Percentiles rank a stretch among this genome's conserved stretches.
Evolutionary conservation across 2,329 filamentous ascomycete genomes (phyloP).

Genomic region (Hymenoscyphus occultus): DNA sequence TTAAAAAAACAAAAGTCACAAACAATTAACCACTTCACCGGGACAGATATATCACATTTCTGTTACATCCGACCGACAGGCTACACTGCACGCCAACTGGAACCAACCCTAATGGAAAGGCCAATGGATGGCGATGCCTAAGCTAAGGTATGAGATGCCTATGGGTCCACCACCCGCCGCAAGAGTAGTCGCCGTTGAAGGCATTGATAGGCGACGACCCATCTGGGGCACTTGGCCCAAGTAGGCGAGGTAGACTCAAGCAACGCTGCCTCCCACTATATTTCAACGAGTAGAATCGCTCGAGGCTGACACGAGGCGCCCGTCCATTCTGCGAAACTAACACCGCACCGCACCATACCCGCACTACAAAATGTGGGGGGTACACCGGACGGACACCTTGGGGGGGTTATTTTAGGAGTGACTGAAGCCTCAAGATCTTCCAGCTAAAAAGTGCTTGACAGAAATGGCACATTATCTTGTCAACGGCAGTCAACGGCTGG

Average conservation of each 20-base stretch:
- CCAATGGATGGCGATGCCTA: not conserved
- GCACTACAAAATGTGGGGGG: not conserved
- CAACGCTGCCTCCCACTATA: not conserved
- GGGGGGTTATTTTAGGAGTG: not conserved
- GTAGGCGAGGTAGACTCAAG: not conserved
- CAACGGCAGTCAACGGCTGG: not conserved
- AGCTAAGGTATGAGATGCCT: not conserved
- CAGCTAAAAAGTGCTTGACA: not conserved
- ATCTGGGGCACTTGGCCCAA: not conserved
- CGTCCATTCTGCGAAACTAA: not conserved
- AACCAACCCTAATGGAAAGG: no score
- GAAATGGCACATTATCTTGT: constrained; percentile 1
- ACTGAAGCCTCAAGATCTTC: constrained; percentile 1
- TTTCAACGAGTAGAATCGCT: constrained; percentile 25
- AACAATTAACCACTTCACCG: not conserved
- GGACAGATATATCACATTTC: constrained; percentile 2
- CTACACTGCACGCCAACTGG: not conserved
- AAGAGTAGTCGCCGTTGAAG: not conserved
- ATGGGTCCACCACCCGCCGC: not conserved
- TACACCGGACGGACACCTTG: not conserved
- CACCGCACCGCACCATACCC: not conserved
- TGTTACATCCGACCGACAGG: not conserved
- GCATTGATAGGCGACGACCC: not conserved
- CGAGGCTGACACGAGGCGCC: constrained; percentile 29
- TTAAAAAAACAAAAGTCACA: not conserved